These are phyloP conservation scores for Boechera divaricarpa DNA, from an alignment of 345 rosid genomes.

Conservation along the genomic window DNA sequence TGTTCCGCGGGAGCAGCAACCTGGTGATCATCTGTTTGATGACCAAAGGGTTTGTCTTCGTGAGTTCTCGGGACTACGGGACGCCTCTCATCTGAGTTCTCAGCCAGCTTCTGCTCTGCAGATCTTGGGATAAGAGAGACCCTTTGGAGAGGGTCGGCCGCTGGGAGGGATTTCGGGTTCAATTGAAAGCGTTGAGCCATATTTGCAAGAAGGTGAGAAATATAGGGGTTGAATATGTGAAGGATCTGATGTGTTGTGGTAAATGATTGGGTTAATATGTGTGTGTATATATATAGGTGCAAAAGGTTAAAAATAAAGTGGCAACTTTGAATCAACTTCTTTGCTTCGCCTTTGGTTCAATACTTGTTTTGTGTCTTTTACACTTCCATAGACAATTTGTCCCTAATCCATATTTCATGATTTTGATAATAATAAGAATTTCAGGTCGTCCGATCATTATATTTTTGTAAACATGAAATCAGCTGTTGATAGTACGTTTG, in stretches of 20 bases:
- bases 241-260: slow-evolving; percentile 27
- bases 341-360: slow-evolving; percentile 67
- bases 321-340: slow-evolving; percentile 65
- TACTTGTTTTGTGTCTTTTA: slow-evolving; percentile 37
- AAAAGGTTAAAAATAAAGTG: slow-evolving; percentile 15
- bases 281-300: slow-evolving; percentile 18
- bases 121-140: slow-evolving; percentile 49
- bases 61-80: slow-evolving; percentile 29
- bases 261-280: slow-evolving; percentile 15
- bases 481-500: neutral
- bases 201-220: slow-evolving; percentile 12
- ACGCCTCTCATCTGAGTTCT: slow-evolving; percentile 39
- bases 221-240: slow-evolving; percentile 16
- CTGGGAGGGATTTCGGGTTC: slow-evolving; percentile 43
- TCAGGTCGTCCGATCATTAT: neutral
- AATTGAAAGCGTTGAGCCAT: slow-evolving; percentile 48
- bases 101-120: slow-evolving; percentile 39
- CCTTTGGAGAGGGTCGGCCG: slow-evolving; percentile 44
- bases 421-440: neutral
- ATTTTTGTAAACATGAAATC: neutral
- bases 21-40: slow-evolving; percentile 18
- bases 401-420: neutral
- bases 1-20: slow-evolving; percentile 28
- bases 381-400: slow-evolving; percentile 33
- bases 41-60: slow-evolving; percentile 32